Conservation (phyloP, 202 grass and related monocot species). For the Tripidium arundinaceum region DNA sequence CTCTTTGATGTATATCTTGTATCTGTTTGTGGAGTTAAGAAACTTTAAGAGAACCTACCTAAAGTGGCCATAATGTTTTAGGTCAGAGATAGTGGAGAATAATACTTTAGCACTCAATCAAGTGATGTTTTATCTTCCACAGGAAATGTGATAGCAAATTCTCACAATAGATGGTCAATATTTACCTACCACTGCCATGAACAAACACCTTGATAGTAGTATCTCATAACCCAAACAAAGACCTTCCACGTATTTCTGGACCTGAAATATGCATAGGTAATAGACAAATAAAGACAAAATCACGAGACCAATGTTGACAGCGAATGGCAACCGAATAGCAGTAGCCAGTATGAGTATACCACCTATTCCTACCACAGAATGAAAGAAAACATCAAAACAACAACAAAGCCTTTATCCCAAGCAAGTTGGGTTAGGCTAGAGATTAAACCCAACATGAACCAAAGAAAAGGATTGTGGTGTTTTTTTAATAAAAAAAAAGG, state of each 20-base stretch:
- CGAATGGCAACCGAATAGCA: background rate
- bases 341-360: background rate
- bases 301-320: background rate
- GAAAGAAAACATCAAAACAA: background rate
- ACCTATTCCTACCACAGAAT: background rate
- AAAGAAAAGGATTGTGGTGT: background rate
- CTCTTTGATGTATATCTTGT: no score
- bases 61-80: background rate
- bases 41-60: no score
- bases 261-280: conserved; percentile 49
- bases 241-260: conserved; percentile 95
- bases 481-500: background rate
- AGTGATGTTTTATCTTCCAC: background rate
- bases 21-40: no score
- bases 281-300: conserved; percentile 17
- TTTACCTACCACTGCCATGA: conserved; percentile 94
- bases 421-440: background rate
- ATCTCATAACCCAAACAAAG: conserved; percentile 99
- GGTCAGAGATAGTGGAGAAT: background rate
- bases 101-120: background rate
- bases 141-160: conserved; percentile 9
- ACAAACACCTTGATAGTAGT: conserved; percentile 99
- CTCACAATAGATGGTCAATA: conserved; percentile 14
- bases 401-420: background rate
- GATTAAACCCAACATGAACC: background rate